Evolutionary conservation across 352 stramenopile genomes (phyloP).

Genomic region (Phytopythium litorale): DNA sequence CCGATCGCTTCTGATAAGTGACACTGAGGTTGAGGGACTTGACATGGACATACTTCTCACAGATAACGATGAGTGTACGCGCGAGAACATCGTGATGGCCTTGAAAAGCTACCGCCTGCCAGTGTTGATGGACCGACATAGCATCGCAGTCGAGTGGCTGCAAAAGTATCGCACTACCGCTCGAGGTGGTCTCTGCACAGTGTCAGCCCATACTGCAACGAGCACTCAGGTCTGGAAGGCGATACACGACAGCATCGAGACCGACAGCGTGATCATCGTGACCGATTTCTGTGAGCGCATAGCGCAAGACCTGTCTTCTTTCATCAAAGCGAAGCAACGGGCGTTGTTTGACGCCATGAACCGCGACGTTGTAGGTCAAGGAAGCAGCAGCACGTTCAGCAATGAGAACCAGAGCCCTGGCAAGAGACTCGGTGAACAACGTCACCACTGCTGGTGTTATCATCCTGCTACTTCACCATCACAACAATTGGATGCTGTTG

Average conservation of each 20-base stretch:
- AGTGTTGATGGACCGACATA: slow-evolving; percentile 57
- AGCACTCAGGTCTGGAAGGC: slow-evolving; percentile 31
- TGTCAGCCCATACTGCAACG: slow-evolving; percentile 11
- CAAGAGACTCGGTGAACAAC: not conserved
- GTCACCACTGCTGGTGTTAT: slow-evolving; percentile 42
- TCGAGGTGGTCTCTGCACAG: slow-evolving; percentile 2
- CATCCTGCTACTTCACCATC: slow-evolving; percentile 1
- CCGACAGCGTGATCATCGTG: slow-evolving; percentile 38
- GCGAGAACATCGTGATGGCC: slow-evolving; percentile 44
- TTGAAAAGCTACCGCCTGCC: slow-evolving; percentile 41
- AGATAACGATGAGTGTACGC: slow-evolving; percentile 22
- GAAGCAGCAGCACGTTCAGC: not conserved
- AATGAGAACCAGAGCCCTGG: not conserved
- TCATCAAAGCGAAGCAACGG: slow-evolving; percentile 47
- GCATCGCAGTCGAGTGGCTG: slow-evolving; percentile 50
- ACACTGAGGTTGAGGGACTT: slow-evolving; percentile 34
- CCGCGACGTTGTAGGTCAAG: slow-evolving; percentile 22
- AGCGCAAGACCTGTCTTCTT: slow-evolving; percentile 22
- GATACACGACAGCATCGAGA: slow-evolving; percentile 32
- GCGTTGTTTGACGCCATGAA: slow-evolving; percentile 44
- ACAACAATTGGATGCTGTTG: not conserved
- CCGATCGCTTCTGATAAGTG: slow-evolving; percentile 31
- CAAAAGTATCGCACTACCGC: slow-evolving; percentile 22
- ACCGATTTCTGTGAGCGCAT: slow-evolving; percentile 27
- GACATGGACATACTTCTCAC: slow-evolving; percentile 31